Evolutionary conservation across 2,329 filamentous ascomycete genomes (phyloP), one percentile per base, ranked within the genome.

Genomic region (Hymenoscyphus occultus): DNA sequence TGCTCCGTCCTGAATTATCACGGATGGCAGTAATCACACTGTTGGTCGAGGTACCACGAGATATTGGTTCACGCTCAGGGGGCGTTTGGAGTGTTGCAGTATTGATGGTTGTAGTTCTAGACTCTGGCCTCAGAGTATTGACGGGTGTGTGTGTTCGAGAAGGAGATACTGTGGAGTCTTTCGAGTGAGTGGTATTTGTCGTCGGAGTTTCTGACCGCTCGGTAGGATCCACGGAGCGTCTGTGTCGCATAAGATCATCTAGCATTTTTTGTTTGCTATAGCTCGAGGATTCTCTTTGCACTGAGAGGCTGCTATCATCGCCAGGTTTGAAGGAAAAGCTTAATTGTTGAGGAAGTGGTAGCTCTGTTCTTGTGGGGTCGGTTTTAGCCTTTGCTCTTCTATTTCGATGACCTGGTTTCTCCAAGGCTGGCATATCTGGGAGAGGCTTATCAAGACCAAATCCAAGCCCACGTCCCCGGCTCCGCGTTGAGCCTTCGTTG

Each of bases 301-400:
- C 59, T 1, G 71, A 54, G n/a, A 71, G 40, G 12, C 54, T 61
- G 4, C 28, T 58, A 40, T 74, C 72, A 59, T 74, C 72, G 2
- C 72, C 72, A 32, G 70, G 66, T 9, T 64, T 62, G 19, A 71
- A 74, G 14, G 72, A 74, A 54, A 73, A 73, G 6, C 64, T 63
- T 54, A 71, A 13, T 54, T 54, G 48, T 14, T 54, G 48, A 5
- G 48, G 19, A 3, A 19, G 9, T 13, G 48, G 48, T 13, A 22
- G n/a, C 6, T 51, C 19, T 1, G 22, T 28, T 28, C 35, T 42
- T 45, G 64, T 13, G 51, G 19, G 9, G 39, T 39, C 16, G 1
- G 31, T 40, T 12, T 42, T 62, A 9, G 48, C 35, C n/a, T 39
- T 35, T 14, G 39, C 19, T 60, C 40, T n/a, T 62, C 57, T 5